Conservation (phyloP, 306 rosid genomes). For the Glycine latifolia region DNA sequence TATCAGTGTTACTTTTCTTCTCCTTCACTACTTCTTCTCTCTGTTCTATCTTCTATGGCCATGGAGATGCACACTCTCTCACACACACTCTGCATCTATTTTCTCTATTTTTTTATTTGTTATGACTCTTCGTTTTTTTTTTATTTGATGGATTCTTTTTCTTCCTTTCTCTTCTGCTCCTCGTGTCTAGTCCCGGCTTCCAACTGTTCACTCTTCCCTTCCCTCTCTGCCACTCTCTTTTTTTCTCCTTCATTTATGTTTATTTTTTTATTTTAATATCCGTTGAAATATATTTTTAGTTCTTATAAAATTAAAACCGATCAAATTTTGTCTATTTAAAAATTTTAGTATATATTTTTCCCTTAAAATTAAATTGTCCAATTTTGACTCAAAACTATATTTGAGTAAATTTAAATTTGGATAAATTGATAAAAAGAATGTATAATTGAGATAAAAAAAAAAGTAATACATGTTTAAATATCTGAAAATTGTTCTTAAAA, state of each 20-base stretch:
- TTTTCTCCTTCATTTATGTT: constrained; percentile 32
- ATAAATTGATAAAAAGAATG: no score
- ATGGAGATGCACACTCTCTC: constrained; percentile 10
- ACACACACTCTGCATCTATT: neutral
- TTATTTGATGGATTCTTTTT: neutral
- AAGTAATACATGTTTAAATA: no score
- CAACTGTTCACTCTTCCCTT: constrained; percentile 43
- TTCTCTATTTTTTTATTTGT: neutral
- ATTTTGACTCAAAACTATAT: no score
- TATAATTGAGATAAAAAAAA: no score
- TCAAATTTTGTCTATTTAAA: no score
- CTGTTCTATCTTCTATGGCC: constrained; percentile 18
- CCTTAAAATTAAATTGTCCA: no score
- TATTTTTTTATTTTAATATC: neutral
- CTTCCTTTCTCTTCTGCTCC: neutral
- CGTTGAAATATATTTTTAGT: no score
- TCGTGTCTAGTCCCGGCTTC: constrained; percentile 41
- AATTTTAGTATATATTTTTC: no score
- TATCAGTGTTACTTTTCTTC: constrained; percentile 51
- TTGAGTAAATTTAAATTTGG: no score
- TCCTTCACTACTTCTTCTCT: constrained; percentile 51
- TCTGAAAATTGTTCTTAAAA: no score
- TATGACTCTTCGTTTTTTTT: neutral
- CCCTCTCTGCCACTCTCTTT: constrained; percentile 25
- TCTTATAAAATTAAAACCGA: no score